These are phyloP conservation scores for Colletotrichum neosansevieriae DNA, from an alignment of 2,329 filamentous ascomycete species.

Conservation along the genomic window DNA sequence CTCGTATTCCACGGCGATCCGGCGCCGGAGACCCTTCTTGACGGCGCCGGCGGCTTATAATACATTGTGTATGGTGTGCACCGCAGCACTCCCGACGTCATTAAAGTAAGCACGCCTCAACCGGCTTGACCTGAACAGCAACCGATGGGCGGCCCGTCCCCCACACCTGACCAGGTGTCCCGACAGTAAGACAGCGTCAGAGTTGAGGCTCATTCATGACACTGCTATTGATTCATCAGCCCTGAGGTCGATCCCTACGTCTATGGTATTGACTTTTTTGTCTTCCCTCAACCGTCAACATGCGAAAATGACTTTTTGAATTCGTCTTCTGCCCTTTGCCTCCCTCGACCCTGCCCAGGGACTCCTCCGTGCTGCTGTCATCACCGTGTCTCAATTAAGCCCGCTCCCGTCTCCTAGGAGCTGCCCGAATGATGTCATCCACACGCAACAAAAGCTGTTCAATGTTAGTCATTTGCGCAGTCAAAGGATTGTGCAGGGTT, in stretches of 20 bases:
- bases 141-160: no score
- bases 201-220: conserved; percentile 21
- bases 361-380: conserved; percentile 27
- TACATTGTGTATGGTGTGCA: no score
- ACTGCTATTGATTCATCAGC: conserved; percentile 40
- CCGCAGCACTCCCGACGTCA: no score
- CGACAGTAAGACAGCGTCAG: no score
- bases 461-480: conserved; percentile 32
- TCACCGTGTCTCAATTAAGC: conserved; percentile 61
- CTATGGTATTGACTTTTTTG: conserved; percentile 40
- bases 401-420: conserved; percentile 84
- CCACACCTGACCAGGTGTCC: background rate
- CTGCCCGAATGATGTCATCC: conserved; percentile 97
- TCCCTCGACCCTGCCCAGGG: conserved; percentile 19
- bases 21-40: background rate
- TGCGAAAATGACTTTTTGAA: conserved; percentile 20
- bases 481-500: no score
- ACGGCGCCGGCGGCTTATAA: background rate
- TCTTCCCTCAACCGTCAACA: conserved; percentile 23
- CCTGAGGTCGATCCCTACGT: conserved; percentile 33
- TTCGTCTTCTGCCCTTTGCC: conserved; percentile 11
- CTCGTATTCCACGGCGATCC: conserved; percentile 23
- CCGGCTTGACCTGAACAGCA: no score
- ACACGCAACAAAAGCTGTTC: conserved; percentile 87
- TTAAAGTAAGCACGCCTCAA: no score